Evolutionary conservation across 1,139 yeast genomes (phyloP), one percentile per base, ranked within the genome.

Genomic region (Protomyces lactucae-debilis): DNA sequence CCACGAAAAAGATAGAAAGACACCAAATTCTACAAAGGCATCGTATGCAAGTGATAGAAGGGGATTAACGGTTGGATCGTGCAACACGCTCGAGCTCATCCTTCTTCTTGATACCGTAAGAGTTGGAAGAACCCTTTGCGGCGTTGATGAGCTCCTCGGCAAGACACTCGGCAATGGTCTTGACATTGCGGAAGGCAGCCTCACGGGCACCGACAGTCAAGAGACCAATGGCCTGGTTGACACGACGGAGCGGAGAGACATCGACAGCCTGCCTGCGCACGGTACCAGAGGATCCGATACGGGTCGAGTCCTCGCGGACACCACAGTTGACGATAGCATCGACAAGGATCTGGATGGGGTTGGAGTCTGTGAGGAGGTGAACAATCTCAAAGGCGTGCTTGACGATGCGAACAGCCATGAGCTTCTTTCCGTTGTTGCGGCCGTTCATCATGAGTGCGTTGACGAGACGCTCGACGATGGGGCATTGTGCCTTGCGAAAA

Each of bases 261-360:
- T 95, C 99, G 79, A 95, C 99, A 75, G 99, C 99, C 85, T 95
- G 99, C 88, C 99, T 91, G 88, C 99, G 93, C 76, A 95, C 99
- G 78, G 99, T 89, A 88, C 99, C 99, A 77, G 98, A 92, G 78
- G 98, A 92, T 84, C 99, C 99, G 76, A 95, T 93, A 89, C 99
- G 92, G 85, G 99, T 95, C 78, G 99, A 90, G 84, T 95, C 99
- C 86, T 95, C 99, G 86, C 99, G 91, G 82, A 99, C 96, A 82
- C 99, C 99, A 75, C 97, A 89, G 97, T 95, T 95, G 84, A 91
- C 92, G 78, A 95, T 88, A 76, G 99, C 99, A 77, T 95, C 99
- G 81, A 95, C 97, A 77, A 93, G 84, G 78, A 95, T 96, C 85
- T 95, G 99, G 82, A 95, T 81, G 79, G 99, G 99, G 96, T 95